Evolutionary conservation across 495 filamentous ascomycete genomes (phyloP).

Genomic region (Podospora didyma): DNA sequence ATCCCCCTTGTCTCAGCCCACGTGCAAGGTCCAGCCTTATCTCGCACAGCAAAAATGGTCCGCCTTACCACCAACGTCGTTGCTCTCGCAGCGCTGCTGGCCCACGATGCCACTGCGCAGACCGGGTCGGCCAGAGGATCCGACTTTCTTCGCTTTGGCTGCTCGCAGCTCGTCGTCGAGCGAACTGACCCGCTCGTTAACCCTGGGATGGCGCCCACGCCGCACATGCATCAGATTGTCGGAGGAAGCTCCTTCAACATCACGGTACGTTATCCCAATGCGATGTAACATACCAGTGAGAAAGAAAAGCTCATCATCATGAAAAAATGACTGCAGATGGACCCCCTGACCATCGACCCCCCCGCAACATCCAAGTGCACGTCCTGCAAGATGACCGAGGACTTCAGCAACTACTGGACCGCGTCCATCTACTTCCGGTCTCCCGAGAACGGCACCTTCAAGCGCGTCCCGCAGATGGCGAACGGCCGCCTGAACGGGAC

Average conservation of each 20-base stretch:
- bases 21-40: too few relatives aligned
- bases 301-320: not conserved
- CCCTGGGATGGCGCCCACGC: conserved; percentile 26
- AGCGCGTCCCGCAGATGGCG: conserved; percentile 37
- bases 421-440: conserved; percentile 43
- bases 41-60: too few relatives aligned
- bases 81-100: conserved; percentile 24
- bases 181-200: conserved; percentile 36
- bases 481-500: conserved; percentile 35
- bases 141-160: conserved; percentile 35
- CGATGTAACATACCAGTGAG: not conserved
- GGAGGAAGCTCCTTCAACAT: conserved; percentile 37
- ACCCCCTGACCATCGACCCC: conserved; percentile 41
- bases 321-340: conserved; percentile 24
- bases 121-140: conserved; percentile 6
- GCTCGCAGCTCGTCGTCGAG: conserved; percentile 37
- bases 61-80: not conserved
- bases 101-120: conserved; percentile 26
- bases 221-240: conserved; percentile 36
- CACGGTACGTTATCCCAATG: conserved; percentile 4
- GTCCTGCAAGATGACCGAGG: conserved; percentile 14
- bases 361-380: conserved; percentile 28
- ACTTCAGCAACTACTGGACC: conserved; percentile 33
- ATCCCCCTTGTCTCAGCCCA: too few relatives aligned
- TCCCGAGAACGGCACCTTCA: conserved; percentile 39